These are phyloP conservation scores for Claviceps sp. DNA, from an alignment of 2,329 filamentous ascomycete species.

Conservation along the genomic window DNA sequence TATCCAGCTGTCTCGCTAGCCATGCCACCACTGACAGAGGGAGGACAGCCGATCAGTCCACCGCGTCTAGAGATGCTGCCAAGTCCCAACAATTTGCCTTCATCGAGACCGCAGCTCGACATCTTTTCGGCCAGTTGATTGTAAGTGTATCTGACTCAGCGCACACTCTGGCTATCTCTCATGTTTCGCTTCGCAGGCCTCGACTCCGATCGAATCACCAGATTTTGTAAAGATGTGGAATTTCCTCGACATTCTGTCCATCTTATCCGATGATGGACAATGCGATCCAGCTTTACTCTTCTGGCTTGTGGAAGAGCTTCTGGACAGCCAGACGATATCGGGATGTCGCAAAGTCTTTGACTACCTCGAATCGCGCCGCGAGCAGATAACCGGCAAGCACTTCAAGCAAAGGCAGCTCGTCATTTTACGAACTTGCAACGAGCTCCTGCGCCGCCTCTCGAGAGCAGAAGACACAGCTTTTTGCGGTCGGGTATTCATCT, in stretches of 20 bases:
- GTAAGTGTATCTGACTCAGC: conserved; percentile 38
- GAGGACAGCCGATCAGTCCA: conserved; percentile 12
- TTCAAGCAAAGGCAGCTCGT: conserved; percentile 77
- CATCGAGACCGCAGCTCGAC: conserved; percentile 72
- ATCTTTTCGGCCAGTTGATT: conserved; percentile 66
- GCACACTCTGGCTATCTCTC: background rate
- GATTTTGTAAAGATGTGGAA: conserved; percentile 83
- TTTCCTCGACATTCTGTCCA: conserved; percentile 78
- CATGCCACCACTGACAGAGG: conserved; percentile 14
- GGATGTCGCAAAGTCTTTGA: conserved; percentile 88
- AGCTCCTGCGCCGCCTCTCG: conserved; percentile 84
- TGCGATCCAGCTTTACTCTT: conserved; percentile 72
- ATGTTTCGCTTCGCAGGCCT: conserved; percentile 38
- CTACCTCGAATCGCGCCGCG: conserved; percentile 84
- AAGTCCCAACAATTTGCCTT: conserved; percentile 48
- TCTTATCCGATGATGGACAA: conserved; percentile 70
- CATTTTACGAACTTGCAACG: conserved; percentile 89
- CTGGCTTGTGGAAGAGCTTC: conserved; percentile 83
- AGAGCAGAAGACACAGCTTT: conserved; percentile 94
- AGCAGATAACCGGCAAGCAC: conserved; percentile 69
- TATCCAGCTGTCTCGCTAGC: conserved; percentile 23
- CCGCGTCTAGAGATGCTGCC: conserved; percentile 24
- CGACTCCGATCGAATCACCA: conserved; percentile 61
- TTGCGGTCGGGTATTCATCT: conserved; percentile 94
- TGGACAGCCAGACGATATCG: conserved; percentile 90